Conservation (phyloP, 345 rosid genomes). For the Eucalyptus marginata region DNA sequence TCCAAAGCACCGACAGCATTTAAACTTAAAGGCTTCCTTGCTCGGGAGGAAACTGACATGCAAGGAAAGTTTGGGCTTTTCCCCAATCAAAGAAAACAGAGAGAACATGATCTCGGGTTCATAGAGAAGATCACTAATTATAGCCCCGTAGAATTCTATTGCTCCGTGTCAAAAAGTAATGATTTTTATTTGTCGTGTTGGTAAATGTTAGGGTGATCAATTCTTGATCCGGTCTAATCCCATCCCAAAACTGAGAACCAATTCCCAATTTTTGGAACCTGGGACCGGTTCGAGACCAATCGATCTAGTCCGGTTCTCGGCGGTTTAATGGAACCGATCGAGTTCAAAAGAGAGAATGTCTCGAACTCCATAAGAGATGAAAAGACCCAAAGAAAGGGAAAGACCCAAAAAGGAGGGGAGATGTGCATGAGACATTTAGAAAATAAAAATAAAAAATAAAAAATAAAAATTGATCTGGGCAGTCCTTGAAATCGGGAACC, state of each 20-base stretch:
- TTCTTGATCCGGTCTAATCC: too few species aligned
- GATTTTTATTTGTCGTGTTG: background rate
- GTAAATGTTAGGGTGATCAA: background rate
- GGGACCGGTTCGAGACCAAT: too few species aligned
- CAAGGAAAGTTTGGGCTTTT: background rate
- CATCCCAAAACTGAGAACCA: accelerated
- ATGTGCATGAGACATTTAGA: too few species aligned
- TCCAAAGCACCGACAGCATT: background rate
- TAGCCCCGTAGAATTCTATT: background rate
- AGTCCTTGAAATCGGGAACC: too few species aligned
- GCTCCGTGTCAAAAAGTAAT: background rate
- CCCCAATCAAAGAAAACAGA: background rate
- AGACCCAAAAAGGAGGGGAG: too few species aligned
- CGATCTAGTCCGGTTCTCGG: accelerated
- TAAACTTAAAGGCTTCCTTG: background rate
- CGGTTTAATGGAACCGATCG: accelerated
- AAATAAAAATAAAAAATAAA: too few species aligned
- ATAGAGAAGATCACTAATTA: background rate
- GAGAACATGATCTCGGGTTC: background rate
- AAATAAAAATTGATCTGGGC: accelerated
- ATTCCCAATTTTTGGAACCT: too few species aligned
- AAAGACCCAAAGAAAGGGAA: too few species aligned
- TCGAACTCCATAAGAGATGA: too few species aligned
- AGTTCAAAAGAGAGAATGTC: too few species aligned
- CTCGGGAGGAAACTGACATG: background rate